Evolutionary conservation across 768 basidiomycete genomes (phyloP).

Genomic region (Leccinum olivaceopallidum): DNA sequence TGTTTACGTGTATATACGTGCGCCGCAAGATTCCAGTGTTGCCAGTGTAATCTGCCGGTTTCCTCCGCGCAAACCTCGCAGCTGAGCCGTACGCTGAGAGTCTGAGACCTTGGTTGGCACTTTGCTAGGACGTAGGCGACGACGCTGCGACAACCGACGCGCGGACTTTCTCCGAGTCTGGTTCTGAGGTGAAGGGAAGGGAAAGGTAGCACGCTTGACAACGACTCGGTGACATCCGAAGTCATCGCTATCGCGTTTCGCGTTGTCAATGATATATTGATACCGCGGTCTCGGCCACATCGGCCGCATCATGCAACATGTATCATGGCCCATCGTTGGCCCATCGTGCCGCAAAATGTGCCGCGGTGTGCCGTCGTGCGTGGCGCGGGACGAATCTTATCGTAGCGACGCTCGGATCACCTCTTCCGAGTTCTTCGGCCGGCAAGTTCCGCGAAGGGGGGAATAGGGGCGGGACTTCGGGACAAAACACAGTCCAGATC

Average conservation of each 20-base stretch:
- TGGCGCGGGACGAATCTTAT: too few relatives aligned
- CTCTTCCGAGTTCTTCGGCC: not conserved
- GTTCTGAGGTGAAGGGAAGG: not conserved
- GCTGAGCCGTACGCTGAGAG: not conserved
- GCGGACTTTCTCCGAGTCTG: too few relatives aligned
- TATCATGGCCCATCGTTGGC: not conserved
- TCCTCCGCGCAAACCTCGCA: not conserved
- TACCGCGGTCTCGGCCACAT: not conserved
- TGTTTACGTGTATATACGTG: not conserved
- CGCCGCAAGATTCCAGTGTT: not conserved
- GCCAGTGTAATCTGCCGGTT: not conserved
- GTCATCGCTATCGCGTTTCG: not conserved
- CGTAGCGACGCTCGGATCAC: not conserved
- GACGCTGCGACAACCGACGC: not conserved
- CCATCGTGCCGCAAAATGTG: not conserved
- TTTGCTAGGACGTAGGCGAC: not conserved
- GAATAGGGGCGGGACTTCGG: not conserved
- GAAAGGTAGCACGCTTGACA: too few relatives aligned
- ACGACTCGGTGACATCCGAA: too few relatives aligned
- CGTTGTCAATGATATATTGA: not conserved
- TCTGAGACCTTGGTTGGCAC: too few relatives aligned
- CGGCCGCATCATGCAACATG: not conserved
- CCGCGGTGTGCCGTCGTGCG: not conserved
- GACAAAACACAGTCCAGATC: not conserved
- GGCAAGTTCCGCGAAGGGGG: not conserved